These are phyloP conservation scores for Pseudocercospora crystallina DNA, from an alignment of 2,329 filamentous ascomycete species.

Conservation along the genomic window DNA sequence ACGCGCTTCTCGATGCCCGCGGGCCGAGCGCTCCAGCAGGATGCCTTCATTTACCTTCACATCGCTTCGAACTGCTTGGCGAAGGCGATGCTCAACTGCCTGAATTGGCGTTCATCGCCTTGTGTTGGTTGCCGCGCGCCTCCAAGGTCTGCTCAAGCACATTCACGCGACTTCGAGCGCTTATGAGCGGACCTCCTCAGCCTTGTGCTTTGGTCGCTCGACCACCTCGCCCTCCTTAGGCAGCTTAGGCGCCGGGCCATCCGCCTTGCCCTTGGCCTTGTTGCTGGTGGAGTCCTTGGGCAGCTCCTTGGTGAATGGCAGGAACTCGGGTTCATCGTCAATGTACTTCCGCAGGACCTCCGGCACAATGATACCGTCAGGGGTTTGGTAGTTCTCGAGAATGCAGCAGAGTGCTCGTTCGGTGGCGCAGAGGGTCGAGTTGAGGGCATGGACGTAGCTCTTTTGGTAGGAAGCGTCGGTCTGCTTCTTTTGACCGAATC, in stretches of 20 bases:
- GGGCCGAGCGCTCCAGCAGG: too few species aligned
- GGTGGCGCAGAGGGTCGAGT: slow-evolving; percentile 86
- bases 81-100: too few species aligned
- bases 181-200: slow-evolving; percentile 30
- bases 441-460: slow-evolving; percentile 91
- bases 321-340: slow-evolving; percentile 82
- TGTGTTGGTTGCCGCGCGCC: too few species aligned
- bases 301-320: slow-evolving; percentile 83
- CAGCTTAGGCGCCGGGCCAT: slow-evolving; percentile 27
- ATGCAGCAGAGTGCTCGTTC: slow-evolving; percentile 91
- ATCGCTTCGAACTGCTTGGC: too few species aligned
- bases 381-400: slow-evolving; percentile 94
- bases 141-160: too few species aligned
- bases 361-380: slow-evolving; percentile 78
- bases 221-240: slow-evolving; percentile 34
- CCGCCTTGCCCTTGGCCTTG: slow-evolving; percentile 46
- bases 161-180: not conserved
- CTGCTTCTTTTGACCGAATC: slow-evolving; percentile 79
- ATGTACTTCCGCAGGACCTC: slow-evolving; percentile 86
- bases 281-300: slow-evolving; percentile 70
- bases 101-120: too few species aligned
- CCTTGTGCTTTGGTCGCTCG: slow-evolving; percentile 34
- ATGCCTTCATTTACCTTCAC: too few species aligned
- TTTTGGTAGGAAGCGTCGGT: slow-evolving; percentile 73
- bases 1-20: too few species aligned